phyloP scores from a whole-genome alignment of 2,329 filamentous ascomycete genomes.

The Teratosphaeria zuluensis region DNA sequence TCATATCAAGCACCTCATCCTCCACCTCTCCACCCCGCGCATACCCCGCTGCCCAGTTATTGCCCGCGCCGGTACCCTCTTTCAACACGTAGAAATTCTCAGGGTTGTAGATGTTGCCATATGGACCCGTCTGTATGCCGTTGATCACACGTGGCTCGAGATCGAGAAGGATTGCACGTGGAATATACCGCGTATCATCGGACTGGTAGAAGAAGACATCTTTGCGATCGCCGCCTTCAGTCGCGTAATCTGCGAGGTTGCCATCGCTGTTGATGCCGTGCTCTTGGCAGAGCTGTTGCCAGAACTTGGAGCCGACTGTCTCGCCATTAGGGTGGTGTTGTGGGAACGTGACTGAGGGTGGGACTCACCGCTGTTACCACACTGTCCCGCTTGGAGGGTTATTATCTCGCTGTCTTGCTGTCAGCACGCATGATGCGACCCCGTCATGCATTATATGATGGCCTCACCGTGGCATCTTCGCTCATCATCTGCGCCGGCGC shows the following conservation, averaged over 20 bases:
- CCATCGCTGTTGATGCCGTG: conserved; percentile 97
- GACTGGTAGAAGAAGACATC: conserved; percentile 99
- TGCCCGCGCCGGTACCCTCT: conserved; percentile 84
- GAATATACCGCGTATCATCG: conserved; percentile 97
- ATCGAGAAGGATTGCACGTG: conserved; percentile 88
- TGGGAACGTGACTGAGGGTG: conserved; percentile 2
- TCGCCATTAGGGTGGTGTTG: neutral
- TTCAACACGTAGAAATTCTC: conserved; percentile 98
- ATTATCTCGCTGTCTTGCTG: conserved; percentile 74
- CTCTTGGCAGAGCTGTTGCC: conserved; percentile 96
- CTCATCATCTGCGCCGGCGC: conserved; percentile 2
- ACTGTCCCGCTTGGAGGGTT: conserved; percentile 96
- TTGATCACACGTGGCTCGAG: conserved; percentile 91
- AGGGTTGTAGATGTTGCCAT: conserved; percentile 98
- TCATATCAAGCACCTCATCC: conserved; percentile 99
- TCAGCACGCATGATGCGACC: conserved; percentile 4
- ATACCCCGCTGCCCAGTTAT: conserved; percentile 98
- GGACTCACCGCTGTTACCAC: conserved; percentile 95
- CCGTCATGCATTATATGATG: neutral
- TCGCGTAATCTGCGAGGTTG: conserved; percentile 95
- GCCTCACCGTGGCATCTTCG: conserved; percentile 12
- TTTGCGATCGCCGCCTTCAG: conserved; percentile 93
- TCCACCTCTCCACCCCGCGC: conserved; percentile 83
- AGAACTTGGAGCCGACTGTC: conserved; percentile 90
- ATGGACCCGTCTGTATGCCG: conserved; percentile 82